These are phyloP conservation scores for Sporothrix sp. DNA, from an alignment of 2,329 filamentous ascomycete species.

Conservation along the genomic window DNA sequence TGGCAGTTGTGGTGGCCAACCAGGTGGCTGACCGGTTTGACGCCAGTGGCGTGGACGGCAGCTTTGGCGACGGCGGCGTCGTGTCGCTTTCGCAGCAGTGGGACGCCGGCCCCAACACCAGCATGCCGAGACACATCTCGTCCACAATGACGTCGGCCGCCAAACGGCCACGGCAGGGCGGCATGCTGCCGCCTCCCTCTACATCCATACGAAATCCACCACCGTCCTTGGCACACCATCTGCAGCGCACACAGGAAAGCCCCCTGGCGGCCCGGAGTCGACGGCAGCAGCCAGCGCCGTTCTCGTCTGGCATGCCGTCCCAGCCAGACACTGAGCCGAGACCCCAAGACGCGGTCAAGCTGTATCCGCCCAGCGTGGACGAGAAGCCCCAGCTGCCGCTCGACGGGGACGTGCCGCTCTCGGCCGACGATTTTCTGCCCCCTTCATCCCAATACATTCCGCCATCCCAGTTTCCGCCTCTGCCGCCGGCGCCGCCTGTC, in stretches of 20 bases:
- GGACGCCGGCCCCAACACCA: background rate
- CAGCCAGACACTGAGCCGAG: background rate
- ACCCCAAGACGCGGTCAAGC: slow-evolving; percentile 23
- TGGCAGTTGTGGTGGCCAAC: slow-evolving; percentile 87
- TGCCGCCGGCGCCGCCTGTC: slow-evolving; percentile 33
- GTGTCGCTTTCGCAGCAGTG: slow-evolving; percentile 9
- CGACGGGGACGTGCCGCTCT: background rate
- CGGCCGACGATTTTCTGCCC: background rate
- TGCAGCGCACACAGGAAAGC: slow-evolving; percentile 32
- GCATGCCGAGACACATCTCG: background rate
- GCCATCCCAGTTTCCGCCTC: slow-evolving; percentile 17
- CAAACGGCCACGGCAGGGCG: slow-evolving; percentile 10
- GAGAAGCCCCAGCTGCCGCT: slow-evolving; percentile 17
- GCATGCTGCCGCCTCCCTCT: background rate
- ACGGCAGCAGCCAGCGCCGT: slow-evolving; percentile 13
- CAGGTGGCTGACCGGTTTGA: slow-evolving; percentile 85
- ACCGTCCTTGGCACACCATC: slow-evolving; percentile 13
- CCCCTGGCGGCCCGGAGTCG: slow-evolving; percentile 40
- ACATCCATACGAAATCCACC: background rate
- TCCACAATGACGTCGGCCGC: slow-evolving; percentile 13
- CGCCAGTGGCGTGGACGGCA: background rate
- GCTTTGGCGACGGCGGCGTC: background rate
- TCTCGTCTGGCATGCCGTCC: slow-evolving; percentile 28
- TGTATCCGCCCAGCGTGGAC: slow-evolving; percentile 27
- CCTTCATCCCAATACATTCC: slow-evolving; percentile 17